These are phyloP conservation scores for Gossypium rotundifolium DNA, from an alignment of 345 rosid species.

Conservation along the genomic window DNA sequence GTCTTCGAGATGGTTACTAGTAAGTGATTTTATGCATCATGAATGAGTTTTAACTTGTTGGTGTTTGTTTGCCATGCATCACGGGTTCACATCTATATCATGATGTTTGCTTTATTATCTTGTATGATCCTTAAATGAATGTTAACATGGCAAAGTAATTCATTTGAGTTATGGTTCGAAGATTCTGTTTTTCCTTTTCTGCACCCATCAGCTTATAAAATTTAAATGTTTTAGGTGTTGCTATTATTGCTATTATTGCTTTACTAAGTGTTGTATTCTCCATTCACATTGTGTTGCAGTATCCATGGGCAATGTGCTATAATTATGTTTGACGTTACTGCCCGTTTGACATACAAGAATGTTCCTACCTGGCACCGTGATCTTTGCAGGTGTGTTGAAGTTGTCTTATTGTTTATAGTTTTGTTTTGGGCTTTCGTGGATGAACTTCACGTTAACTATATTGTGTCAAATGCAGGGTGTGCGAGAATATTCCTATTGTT, in stretches of 20 bases:
- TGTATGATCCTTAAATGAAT: neutral
- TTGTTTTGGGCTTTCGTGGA: neutral
- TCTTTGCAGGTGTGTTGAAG: conserved; percentile 59
- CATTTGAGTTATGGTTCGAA: neutral
- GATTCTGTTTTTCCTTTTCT: neutral
- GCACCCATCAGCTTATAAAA: neutral
- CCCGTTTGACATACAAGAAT: conserved; percentile 91
- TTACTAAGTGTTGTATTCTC: neutral
- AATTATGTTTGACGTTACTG: conserved; percentile 26
- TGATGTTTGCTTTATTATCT: neutral
- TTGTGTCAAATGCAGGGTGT: conserved; percentile 42
- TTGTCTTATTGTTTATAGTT: neutral
- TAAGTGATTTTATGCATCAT: conserved; percentile 26
- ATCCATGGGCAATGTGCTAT: conserved; percentile 84
- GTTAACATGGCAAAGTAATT: neutral
- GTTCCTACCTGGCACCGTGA: conserved; percentile 98
- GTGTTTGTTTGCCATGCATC: neutral
- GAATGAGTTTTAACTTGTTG: neutral
- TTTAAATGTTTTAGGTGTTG: neutral
- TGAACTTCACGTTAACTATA: neutral
- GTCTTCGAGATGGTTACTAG: conserved; percentile 96
- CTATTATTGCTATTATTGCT: neutral
- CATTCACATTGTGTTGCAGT: conserved; percentile 33
- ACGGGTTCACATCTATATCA: neutral
- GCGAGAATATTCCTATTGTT: conserved; percentile 88